Evolutionary conservation across 202 grass and related monocot species (phyloP).

Genomic region (Sporobolus alterniflorus): DNA sequence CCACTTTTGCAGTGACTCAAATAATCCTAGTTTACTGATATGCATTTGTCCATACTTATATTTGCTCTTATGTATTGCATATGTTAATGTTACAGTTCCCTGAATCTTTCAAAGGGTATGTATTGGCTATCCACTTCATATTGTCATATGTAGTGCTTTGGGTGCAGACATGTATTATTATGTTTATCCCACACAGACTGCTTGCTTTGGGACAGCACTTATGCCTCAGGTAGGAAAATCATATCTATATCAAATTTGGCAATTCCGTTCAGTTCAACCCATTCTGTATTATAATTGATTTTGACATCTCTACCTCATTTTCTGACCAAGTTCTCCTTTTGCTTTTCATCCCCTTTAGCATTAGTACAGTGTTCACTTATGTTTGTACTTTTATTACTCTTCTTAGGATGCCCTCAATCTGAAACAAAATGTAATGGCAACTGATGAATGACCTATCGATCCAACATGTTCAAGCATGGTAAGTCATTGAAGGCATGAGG

Average conservation of each 20-base stretch:
- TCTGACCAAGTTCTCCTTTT: background rate
- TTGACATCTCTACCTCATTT: background rate
- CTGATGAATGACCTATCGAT: constrained; percentile 94
- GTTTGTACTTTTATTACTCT: background rate
- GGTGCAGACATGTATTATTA: constrained; percentile 97
- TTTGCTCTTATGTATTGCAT: no score
- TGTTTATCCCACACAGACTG: constrained; percentile 92
- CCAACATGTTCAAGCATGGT: constrained; percentile 94
- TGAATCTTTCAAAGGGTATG: no score
- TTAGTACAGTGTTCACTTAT: background rate
- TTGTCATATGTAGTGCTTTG: constrained; percentile 96
- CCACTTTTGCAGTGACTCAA: no score
- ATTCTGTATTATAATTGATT: background rate
- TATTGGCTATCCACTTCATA: constrained; percentile 98
- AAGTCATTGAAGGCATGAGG: constrained; percentile 24
- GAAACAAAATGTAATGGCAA: constrained; percentile 91
- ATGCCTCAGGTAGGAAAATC: constrained; percentile 74
- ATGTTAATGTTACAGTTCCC: no score
- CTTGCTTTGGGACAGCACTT: constrained; percentile 91
- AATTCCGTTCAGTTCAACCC: background rate
- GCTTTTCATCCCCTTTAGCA: background rate
- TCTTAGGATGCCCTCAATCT: constrained; percentile 86
- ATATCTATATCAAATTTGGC: constrained; percentile 11
- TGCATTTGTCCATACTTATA: no score
- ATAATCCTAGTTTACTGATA: no score